A percentile compares a stretch with the other conserved stretches of the same genome.
Conservation (phyloP, 768 basidiomycete species). For the Suillus hirtellus region DNA sequence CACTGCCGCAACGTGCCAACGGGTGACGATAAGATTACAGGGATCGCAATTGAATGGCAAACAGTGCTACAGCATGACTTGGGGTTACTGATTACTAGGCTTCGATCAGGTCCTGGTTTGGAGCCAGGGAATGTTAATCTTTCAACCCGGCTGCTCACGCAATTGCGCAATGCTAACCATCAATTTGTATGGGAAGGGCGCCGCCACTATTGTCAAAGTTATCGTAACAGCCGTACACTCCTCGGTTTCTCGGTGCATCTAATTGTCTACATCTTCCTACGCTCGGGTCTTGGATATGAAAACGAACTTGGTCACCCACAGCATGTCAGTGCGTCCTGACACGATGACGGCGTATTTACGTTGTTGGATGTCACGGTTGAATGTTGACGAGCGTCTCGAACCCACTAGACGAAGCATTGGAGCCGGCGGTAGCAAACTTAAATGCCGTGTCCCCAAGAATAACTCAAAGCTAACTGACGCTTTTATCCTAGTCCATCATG, state of each 20-base stretch:
- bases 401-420: not conserved
- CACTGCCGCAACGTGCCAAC: not conserved
- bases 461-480: not conserved
- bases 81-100: not conserved
- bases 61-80: not conserved
- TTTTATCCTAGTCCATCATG: not conserved
- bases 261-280: not conserved
- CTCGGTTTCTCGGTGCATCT: not conserved
- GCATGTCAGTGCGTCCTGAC: not conserved
- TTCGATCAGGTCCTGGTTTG: not conserved
- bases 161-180: not conserved
- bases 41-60: not conserved
- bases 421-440: not conserved
- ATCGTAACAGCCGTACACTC: slow-evolving; percentile 1
- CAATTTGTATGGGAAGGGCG: not conserved
- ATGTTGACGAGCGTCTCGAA: not conserved
- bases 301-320: not conserved
- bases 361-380: not conserved
- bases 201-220: not conserved
- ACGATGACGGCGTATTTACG: not conserved
- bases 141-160: not conserved
- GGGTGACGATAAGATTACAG: not conserved
- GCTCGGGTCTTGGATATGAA: not conserved
- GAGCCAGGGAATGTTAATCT: not conserved
- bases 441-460: not conserved